Conservation (phyloP, 2,329 filamentous ascomycete genomes). For the Alternaria panax region DNA sequence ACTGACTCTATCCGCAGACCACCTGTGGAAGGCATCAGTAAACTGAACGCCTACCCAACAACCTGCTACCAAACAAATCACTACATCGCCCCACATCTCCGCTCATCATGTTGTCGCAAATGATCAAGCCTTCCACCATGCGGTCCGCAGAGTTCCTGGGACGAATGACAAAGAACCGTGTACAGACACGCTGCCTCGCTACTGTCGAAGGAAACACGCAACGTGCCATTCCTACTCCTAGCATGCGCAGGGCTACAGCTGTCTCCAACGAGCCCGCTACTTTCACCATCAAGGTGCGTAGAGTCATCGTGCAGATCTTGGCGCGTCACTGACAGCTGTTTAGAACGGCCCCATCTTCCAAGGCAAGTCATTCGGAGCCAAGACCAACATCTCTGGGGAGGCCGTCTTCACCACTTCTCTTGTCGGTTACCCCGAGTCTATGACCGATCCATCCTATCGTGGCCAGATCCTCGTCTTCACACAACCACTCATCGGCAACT, state of each 20-base stretch:
- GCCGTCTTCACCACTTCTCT: conserved; percentile 98
- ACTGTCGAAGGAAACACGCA: conserved; percentile 74
- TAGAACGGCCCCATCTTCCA: conserved; percentile 95
- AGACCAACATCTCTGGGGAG: conserved; percentile 95
- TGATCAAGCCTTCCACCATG: conserved; percentile 61
- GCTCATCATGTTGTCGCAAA: conserved; percentile 62
- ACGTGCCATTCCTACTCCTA: conserved; percentile 68
- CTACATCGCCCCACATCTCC: conserved; percentile 31
- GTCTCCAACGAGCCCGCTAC: conserved; percentile 81
- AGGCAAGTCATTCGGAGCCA: conserved; percentile 95
- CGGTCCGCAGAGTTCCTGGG: conserved; percentile 53
- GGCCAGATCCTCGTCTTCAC: conserved; percentile 98
- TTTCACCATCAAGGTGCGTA: conserved; percentile 85
- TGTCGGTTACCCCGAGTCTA: conserved; percentile 94
- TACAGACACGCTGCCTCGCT: conserved; percentile 64
- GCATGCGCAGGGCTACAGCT: conserved; percentile 67
- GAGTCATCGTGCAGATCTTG: neutral
- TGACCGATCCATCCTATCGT: conserved; percentile 73
- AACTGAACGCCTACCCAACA: conserved; percentile 58
- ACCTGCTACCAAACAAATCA: conserved; percentile 20
- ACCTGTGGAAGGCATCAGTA: conserved; percentile 72
- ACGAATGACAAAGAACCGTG: conserved; percentile 55
- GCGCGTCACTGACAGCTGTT: conserved; percentile 43
- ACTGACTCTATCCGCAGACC: conserved; percentile 57
- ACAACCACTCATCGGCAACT: conserved; percentile 97